Percentiles rank a stretch among this genome's conserved stretches.
Conservation (phyloP, 106 monocot species). For the Hemerocallis citrina region DNA sequence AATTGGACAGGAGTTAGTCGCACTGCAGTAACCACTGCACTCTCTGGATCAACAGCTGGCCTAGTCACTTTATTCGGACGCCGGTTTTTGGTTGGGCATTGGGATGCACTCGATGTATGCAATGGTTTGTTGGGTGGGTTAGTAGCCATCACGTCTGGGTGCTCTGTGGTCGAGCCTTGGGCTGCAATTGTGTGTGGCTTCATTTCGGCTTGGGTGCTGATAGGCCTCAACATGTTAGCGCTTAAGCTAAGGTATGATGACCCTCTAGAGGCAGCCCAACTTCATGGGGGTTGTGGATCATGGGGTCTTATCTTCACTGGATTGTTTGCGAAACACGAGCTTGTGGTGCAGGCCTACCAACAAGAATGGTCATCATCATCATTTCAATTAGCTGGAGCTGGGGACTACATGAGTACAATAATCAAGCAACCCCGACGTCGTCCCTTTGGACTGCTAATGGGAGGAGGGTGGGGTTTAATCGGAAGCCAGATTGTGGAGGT, state of each 20-base stretch:
- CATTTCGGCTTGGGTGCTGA: slow-evolving; percentile 32
- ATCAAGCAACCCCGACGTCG: too few species aligned
- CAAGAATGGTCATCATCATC: too few species aligned
- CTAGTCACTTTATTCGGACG: slow-evolving; percentile 48
- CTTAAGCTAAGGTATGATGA: slow-evolving; percentile 27
- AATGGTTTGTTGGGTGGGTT: slow-evolving; percentile 40
- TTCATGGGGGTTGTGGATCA: slow-evolving; percentile 50
- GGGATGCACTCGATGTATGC: slow-evolving; percentile 39
- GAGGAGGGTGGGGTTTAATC: slow-evolving; percentile 40
- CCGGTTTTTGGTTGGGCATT: slow-evolving; percentile 27
- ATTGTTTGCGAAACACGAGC: slow-evolving; percentile 34
- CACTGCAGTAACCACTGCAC: slow-evolving; percentile 48
- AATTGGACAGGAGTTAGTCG: slow-evolving; percentile 57
- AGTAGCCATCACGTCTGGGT: slow-evolving; percentile 35
- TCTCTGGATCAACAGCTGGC: slow-evolving; percentile 41
- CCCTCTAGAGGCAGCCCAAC: slow-evolving; percentile 37
- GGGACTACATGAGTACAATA: slow-evolving; percentile 7
- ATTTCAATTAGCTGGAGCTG: fast-evolving
- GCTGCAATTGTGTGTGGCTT: slow-evolving; percentile 36
- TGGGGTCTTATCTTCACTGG: slow-evolving; percentile 54
- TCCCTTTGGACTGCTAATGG: slow-evolving; percentile 51
- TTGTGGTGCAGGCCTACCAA: slow-evolving; percentile 49
- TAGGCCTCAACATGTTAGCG: slow-evolving; percentile 29
- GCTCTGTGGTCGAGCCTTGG: slow-evolving; percentile 43
- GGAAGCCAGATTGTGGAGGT: slow-evolving; percentile 31